Evolutionary conservation across 2,329 filamentous ascomycete genomes (phyloP).

Genomic region (Scedosporium dehoogii): DNA sequence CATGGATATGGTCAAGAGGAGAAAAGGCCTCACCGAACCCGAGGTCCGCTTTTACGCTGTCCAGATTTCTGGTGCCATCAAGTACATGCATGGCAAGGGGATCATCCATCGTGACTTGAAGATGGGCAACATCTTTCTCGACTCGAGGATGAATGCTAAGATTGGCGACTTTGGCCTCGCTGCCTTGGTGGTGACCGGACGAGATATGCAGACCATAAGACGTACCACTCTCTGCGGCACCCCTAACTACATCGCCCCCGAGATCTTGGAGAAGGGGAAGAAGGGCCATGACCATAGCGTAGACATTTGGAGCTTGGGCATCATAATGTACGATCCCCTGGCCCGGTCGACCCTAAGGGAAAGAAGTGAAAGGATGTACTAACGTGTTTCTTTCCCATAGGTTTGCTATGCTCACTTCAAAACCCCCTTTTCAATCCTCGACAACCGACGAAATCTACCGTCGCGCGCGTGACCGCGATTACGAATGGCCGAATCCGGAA

Average conservation of each 20-base stretch:
- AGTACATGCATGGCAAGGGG: conserved; percentile 92
- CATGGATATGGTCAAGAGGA: conserved; percentile 93
- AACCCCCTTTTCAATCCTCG: conserved; percentile 89
- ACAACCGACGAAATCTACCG: conserved; percentile 80
- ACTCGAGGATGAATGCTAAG: conserved; percentile 92
- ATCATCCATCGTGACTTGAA: conserved; percentile 96
- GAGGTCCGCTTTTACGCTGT: conserved; percentile 91
- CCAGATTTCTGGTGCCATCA: conserved; percentile 92
- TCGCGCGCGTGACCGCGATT: conserved; percentile 60
- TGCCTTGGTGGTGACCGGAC: conserved; percentile 81
- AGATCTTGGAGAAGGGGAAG: conserved; percentile 88
- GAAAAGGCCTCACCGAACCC: conserved; percentile 82
- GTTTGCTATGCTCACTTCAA: conserved; percentile 94
- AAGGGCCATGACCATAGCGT: conserved; percentile 97
- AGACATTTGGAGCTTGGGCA: conserved; percentile 95
- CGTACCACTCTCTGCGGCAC: conserved; percentile 93
- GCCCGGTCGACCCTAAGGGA: conserved; percentile 1
- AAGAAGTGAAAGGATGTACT: conserved; percentile 7
- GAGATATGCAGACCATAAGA: conserved; percentile 74
- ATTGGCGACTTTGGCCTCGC: conserved; percentile 96
- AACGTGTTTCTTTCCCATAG: conserved; percentile 30
- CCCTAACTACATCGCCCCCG: conserved; percentile 95
- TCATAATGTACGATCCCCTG: conserved; percentile 65
- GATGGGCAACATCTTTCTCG: conserved; percentile 95
- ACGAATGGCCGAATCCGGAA: conserved; percentile 65